Evolutionary conservation across 306 rosid genomes (phyloP), one percentile per base, ranked within the genome.

Genomic region (Castanea mollissima): DNA sequence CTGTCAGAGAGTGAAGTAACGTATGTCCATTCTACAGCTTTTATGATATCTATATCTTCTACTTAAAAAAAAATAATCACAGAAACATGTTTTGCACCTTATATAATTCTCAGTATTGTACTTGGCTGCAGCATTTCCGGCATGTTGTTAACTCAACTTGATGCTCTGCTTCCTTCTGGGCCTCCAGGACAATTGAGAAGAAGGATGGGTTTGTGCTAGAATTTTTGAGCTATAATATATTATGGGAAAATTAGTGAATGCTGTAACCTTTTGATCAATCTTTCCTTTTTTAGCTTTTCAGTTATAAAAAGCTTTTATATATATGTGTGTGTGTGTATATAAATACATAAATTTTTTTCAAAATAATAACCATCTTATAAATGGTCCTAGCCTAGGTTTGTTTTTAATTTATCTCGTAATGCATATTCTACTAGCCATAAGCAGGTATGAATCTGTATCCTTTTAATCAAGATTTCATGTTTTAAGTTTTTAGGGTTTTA

Each of bases 181-280:
- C 91, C 92, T 46, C 87, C 77, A 72, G 99, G 97, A 77, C 97
- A 88, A 83, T 90, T 79, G 0, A 93, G 98, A 73, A 88, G 99
- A 86, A 91, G 92, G 85, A 80, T 93, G 83, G 98, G 98, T 95
- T 79, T 82, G 90, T 78, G 73, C 71, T 64, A 80, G 52, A 81
- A 69, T 72, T 20, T 77, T 34, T 69, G 20, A 44, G 41, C 8
- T 13, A 34, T 35, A 70, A 29, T 35, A 44, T 71, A 75, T 79
- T 74, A 11, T 54, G 51, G 20, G 74, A 77, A 77, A 44, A 38
- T n/a, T 21, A 21, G 74, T 74, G 54, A 55, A 74, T 75, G 15
- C 6, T 67, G 27, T 71, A 15, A 68, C 27, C 72, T 35, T 68
- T 68, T 35, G 46, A 31, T 68, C 4, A 67, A 19, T 49, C 16